These are phyloP conservation scores for Kluyveromyces nonfermentans DNA, from an alignment of 805 yeast species.

Conservation along the genomic window DNA sequence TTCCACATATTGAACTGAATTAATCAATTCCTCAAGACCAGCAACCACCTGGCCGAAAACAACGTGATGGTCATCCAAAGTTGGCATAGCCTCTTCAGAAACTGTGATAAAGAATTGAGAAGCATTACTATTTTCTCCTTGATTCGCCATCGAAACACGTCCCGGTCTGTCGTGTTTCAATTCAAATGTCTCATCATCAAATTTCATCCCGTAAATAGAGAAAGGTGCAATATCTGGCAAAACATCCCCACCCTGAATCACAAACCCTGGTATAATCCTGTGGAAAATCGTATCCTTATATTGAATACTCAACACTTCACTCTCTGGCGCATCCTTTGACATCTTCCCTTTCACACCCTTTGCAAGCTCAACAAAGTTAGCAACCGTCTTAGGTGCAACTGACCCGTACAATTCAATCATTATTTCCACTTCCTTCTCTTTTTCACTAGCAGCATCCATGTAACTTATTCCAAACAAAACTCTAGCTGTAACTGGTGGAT, in stretches of 20 bases:
- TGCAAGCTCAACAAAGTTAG: constrained; percentile 47
- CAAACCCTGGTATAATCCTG: constrained; percentile 60
- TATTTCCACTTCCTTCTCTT: constrained; percentile 25
- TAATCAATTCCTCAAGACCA: constrained; percentile 52
- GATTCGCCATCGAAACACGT: constrained; percentile 62
- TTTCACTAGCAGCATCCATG: constrained; percentile 11
- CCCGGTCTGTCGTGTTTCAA: constrained; percentile 62
- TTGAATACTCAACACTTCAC: constrained; percentile 23
- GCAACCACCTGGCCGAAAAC: constrained; percentile 70
- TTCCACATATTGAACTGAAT: constrained; percentile 48
- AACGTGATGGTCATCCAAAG: constrained; percentile 57
- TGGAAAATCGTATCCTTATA: constrained; percentile 62
- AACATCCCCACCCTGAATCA: constrained; percentile 87
- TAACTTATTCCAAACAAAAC: constrained; percentile 21
- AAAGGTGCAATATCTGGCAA: constrained; percentile 71
- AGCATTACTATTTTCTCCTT: constrained; percentile 59
- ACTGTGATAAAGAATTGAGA: constrained; percentile 62
- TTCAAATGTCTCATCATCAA: constrained; percentile 70
- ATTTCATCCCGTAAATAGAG: constrained; percentile 65
- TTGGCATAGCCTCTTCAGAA: constrained; percentile 30
- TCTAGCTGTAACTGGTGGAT: constrained; percentile 26
- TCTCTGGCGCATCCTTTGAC: constrained; percentile 10
- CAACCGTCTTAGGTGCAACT: constrained; percentile 52
- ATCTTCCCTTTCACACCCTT: constrained; percentile 31
- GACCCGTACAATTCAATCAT: constrained; percentile 58